Evolutionary conservation across 352 stramenopile genomes (phyloP).

Genomic region (Globisporangium canariense): DNA sequence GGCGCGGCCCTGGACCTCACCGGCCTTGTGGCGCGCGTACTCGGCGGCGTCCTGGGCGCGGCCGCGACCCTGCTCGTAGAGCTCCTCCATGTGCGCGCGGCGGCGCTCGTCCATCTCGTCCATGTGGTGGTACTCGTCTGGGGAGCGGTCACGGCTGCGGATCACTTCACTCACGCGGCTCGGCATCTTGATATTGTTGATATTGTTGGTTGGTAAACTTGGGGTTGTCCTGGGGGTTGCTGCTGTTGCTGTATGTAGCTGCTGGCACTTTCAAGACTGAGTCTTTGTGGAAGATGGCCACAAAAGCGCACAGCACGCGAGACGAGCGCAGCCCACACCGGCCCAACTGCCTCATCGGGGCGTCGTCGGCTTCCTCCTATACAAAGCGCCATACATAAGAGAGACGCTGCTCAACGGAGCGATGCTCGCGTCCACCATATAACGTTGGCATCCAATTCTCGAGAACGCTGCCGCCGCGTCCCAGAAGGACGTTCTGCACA

Average conservation of each 20-base stretch:
- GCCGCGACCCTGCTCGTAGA: slow-evolving; percentile 6
- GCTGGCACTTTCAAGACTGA: slow-evolving; percentile 12
- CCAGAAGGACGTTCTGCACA: background rate
- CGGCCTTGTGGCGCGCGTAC: slow-evolving; percentile 22
- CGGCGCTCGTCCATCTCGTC: slow-evolving; percentile 12
- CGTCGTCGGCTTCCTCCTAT: background rate
- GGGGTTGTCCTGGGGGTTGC: background rate
- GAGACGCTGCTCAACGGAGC: background rate
- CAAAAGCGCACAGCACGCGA: background rate
- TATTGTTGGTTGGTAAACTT: slow-evolving; percentile 4
- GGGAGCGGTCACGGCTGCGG: slow-evolving; percentile 2
- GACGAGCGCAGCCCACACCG: background rate
- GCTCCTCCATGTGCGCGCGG: slow-evolving; percentile 10
- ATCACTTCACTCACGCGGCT: slow-evolving; percentile 19
- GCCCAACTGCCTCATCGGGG: slow-evolving; percentile 2
- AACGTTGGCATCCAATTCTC: background rate
- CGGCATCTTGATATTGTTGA: slow-evolving; percentile 12
- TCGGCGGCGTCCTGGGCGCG: slow-evolving; percentile 5
- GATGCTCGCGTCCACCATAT: background rate
- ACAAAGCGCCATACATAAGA: slow-evolving; percentile 2
- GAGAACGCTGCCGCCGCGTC: background rate
- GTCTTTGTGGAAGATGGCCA: background rate
- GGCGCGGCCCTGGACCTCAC: slow-evolving; percentile 28
- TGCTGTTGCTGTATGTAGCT: background rate
- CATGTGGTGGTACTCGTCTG: slow-evolving; percentile 9